Conservation (phyloP, 2,329 filamentous ascomycete genomes). For the Cordyceps fumosorosea region DNA sequence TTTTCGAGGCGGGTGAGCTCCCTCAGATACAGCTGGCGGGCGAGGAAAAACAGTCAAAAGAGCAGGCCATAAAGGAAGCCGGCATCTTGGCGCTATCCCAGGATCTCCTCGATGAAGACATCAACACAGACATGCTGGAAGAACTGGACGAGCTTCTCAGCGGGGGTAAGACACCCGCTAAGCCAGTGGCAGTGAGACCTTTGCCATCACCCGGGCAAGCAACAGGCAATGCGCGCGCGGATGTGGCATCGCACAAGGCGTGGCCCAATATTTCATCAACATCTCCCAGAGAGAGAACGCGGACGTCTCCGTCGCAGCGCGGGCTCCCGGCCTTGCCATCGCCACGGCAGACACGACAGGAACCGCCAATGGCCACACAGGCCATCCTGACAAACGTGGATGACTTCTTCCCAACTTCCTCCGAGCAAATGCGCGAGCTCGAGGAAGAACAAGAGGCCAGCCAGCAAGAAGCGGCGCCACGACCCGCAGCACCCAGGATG, state of each 20-base stretch:
- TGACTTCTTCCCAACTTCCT: conserved; percentile 50
- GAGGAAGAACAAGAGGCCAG: conserved; percentile 27
- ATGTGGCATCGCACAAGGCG: background rate
- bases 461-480: background rate
- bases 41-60: background rate
- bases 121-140: conserved; percentile 19
- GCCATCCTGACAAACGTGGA: conserved; percentile 46
- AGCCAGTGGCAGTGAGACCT: background rate
- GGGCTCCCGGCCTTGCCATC: background rate
- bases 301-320: background rate
- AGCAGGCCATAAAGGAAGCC: no score
- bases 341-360: conserved; percentile 17
- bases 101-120: conserved; percentile 19
- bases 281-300: background rate
- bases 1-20: background rate
- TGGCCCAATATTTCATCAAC: background rate
- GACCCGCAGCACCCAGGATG: no score
- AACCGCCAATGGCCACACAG: conserved; percentile 41
- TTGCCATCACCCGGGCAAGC: background rate
- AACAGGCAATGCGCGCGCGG: no score
- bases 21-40: background rate
- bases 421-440: conserved; percentile 49
- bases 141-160: conserved; percentile 14
- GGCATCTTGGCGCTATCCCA: background rate
- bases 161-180: background rate